Evolutionary conservation across 1,284 basidiomycete genomes (phyloP), one percentile per base, ranked within the genome.

Genomic region (Dichomitus squalens): DNA sequence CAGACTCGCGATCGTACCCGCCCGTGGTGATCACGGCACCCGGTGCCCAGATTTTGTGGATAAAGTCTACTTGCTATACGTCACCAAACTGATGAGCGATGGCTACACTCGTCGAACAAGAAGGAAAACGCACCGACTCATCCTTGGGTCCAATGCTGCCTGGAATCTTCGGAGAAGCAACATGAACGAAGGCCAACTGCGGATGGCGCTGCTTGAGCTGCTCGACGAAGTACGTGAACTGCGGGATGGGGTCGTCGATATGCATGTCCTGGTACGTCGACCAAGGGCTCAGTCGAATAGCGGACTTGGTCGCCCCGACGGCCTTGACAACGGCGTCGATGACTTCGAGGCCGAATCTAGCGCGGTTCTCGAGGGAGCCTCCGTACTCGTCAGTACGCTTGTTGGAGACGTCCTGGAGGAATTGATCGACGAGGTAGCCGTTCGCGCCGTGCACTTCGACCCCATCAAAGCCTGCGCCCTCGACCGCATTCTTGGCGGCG

Each of bases 371-470:
- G 27, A 83, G 56, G 3, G 75, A 75, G 4, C 84, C 85, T 9
- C 85, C 85, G 67, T 84, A 88, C 48, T 75, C 71, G 69, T 88
- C 86, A 8, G 78, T 81, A 36, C 84, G 79, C 34, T 78, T 73
- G 73, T 86, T 86, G 49, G 74, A 64, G 0, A 72, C 66, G 41
- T 75, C 71, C 63, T 80, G 75, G 31, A 79, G 51, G 64, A 76
- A 78, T 62, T 79, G 76, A 57, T 77, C 76, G 23, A 77, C 52
- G 29, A 79, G 67, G 53, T 75, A 78, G 4, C 79, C 76, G 49
- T 74, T 67, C 21, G 68, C 69, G 36, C 57, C 64, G 60, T 70
- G 69, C 16, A 69, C 54, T 53, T 72, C 67, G 25, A 73, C 64
- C 4, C 79, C 80, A 53, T 82, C 80, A 56, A 81, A 81, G 4